A percentile compares a stretch with the other conserved stretches of the same genome.
Evolutionary conservation across 495 filamentous ascomycete species (phyloP).

Genomic region (Stereocaulon alpinum): DNA sequence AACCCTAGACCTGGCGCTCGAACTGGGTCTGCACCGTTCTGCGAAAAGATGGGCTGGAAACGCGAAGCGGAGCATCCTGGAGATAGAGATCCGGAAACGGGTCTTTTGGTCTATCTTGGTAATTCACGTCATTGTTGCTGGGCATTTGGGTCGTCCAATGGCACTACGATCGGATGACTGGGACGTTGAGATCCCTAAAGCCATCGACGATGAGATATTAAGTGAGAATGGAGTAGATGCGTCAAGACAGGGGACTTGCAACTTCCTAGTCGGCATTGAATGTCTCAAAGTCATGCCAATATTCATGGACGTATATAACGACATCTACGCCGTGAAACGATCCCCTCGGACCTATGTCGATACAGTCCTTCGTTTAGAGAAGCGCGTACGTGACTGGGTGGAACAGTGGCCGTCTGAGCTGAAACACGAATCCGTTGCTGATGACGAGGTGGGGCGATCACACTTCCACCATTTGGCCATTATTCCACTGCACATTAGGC

Average conservation of each 20-base stretch:
- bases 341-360: constrained; percentile 48
- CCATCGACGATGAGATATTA: constrained; percentile 51
- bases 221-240: constrained; percentile 34
- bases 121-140: constrained; percentile 53
- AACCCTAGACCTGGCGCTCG: constrained; percentile 54
- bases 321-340: constrained; percentile 54
- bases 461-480: constrained; percentile 38
- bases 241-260: constrained; percentile 45
- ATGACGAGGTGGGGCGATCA: constrained; percentile 40
- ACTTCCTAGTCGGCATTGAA: constrained; percentile 52
- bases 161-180: constrained; percentile 57
- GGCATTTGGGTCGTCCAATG: constrained; percentile 68
- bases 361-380: constrained; percentile 52
- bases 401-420: constrained; percentile 49
- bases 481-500: constrained; percentile 37
- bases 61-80: constrained; percentile 38
- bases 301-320: constrained; percentile 59
- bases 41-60: constrained; percentile 50
- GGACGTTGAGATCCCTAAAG: constrained; percentile 63
- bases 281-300: constrained; percentile 49
- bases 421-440: constrained; percentile 29
- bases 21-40: constrained; percentile 63
- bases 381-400: constrained; percentile 43
- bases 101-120: constrained; percentile 61
- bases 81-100: constrained; percentile 66